Evolutionary conservation across 1,139 yeast species (phyloP).

Genomic region (Saccharomycopsis crataegensis): DNA sequence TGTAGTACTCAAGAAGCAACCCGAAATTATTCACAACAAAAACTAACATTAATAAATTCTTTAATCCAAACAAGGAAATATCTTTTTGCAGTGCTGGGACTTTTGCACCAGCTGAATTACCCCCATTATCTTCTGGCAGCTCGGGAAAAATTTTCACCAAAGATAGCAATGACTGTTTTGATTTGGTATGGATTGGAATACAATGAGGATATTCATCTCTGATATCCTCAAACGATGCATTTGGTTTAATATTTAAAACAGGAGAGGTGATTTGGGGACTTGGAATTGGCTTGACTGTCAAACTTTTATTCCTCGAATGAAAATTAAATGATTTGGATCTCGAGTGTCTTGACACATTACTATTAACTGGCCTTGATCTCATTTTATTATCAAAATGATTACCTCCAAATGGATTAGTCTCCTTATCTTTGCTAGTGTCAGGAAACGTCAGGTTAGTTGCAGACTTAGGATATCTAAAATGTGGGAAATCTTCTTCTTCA

Average conservation of each 20-base stretch:
- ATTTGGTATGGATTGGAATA: constrained; percentile 13
- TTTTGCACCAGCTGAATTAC: neutral
- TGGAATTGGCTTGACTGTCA: constrained; percentile 12
- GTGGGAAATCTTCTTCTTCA: neutral
- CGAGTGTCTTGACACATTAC: neutral
- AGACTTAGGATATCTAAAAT: neutral
- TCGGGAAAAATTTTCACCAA: constrained; percentile 11
- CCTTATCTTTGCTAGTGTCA: too few species aligned
- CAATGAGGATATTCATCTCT: constrained; percentile 18
- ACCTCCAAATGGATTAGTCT: too few species aligned
- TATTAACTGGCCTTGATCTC: neutral
- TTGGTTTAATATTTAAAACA: neutral
- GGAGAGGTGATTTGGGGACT: constrained; percentile 10
- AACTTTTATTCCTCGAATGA: constrained; percentile 18
- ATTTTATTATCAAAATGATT: too few species aligned
- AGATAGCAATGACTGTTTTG: constrained; percentile 14
- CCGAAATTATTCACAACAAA: constrained; percentile 33
- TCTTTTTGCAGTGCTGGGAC: neutral
- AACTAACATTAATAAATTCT: constrained; percentile 33
- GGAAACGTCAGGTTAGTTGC: neutral
- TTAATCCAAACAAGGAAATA: constrained; percentile 29
- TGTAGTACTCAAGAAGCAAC: constrained; percentile 32
- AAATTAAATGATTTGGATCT: constrained; percentile 19
- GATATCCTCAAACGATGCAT: constrained; percentile 15
- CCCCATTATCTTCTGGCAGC: neutral